Percentiles rank a stretch among this genome's conserved stretches.
Evolutionary conservation across 371 early-diverging fungal genomes (phyloP).

Genomic region (Rhizopus arrhizus): DNA sequence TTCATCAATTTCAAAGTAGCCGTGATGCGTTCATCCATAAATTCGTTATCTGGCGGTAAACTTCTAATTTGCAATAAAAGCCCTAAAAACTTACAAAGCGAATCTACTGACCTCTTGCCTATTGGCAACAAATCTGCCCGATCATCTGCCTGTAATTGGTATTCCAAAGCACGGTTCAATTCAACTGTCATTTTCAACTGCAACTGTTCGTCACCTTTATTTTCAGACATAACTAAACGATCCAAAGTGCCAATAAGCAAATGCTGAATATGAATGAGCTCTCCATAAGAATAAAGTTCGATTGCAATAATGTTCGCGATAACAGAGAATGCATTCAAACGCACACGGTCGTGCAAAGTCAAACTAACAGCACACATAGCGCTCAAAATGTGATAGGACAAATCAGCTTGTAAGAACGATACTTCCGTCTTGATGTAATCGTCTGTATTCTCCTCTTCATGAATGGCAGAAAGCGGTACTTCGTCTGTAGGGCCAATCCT

Average conservation of each 20-base stretch:
- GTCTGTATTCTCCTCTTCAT: slow-evolving; percentile 16
- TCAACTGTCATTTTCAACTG: slow-evolving; percentile 41
- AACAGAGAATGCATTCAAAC: slow-evolving; percentile 55
- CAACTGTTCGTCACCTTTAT: slow-evolving; percentile 54
- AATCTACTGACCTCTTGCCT: slow-evolving; percentile 50
- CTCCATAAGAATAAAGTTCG: slow-evolving; percentile 56
- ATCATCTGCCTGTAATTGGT: slow-evolving; percentile 27
- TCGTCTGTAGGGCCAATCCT: slow-evolving; percentile 31
- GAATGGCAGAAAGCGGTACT: slow-evolving; percentile 6
- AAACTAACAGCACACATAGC: slow-evolving; percentile 63
- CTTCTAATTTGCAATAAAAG: slow-evolving; percentile 61
- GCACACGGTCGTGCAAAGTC: slow-evolving; percentile 62
- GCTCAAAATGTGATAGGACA: slow-evolving; percentile 62
- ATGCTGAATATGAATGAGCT: slow-evolving; percentile 58
- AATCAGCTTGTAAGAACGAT: slow-evolving; percentile 44
- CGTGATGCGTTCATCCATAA: slow-evolving; percentile 68
- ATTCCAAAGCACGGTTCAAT: slow-evolving; percentile 33
- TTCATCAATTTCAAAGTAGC: slow-evolving; percentile 66
- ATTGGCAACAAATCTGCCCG: slow-evolving; percentile 25
- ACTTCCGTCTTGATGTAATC: slow-evolving; percentile 6
- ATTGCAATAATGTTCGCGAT: slow-evolving; percentile 68
- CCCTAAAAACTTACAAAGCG: slow-evolving; percentile 58
- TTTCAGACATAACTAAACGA: slow-evolving; percentile 60
- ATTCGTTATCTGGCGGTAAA: slow-evolving; percentile 61
- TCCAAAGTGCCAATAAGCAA: slow-evolving; percentile 67